Evolutionary conservation across 139 green algal species (phyloP).

Genomic region (Chlorella sorokiniana): DNA sequence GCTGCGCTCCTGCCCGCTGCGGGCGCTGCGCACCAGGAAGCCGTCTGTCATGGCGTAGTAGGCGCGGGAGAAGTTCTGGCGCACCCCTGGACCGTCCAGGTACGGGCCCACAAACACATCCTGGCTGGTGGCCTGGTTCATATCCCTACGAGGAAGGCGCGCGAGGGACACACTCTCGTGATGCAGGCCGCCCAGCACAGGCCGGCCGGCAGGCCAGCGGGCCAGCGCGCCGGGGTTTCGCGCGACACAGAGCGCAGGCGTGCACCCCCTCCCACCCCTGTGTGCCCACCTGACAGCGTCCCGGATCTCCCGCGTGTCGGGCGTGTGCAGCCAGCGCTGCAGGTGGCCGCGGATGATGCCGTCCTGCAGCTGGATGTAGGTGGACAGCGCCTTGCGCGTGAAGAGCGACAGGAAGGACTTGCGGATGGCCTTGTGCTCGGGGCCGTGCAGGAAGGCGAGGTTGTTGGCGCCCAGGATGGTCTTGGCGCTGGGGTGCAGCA

Average conservation of each 20-base stretch:
- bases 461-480: constrained; percentile 81
- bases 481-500: constrained; percentile 79
- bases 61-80: constrained; percentile 62
- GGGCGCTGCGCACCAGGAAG: constrained; percentile 26
- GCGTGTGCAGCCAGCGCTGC: constrained; percentile 49
- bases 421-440: constrained; percentile 70
- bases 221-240: too few species aligned
- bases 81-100: constrained; percentile 65
- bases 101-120: constrained; percentile 88
- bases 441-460: constrained; percentile 83
- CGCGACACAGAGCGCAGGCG: too few species aligned
- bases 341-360: constrained; percentile 73
- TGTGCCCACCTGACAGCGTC: background rate
- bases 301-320: constrained; percentile 16
- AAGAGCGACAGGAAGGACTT: constrained; percentile 88
- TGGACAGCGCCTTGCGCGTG: constrained; percentile 78
- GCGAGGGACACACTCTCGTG: too few species aligned
- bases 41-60: constrained; percentile 82
- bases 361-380: constrained; percentile 78
- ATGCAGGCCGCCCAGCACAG: background rate
- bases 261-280: background rate
- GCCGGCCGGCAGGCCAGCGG: background rate
- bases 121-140: constrained; percentile 82
- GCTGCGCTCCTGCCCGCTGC: background rate
- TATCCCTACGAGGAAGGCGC: constrained; percentile 58